Base-by-base conservation (phyloP, 306 rosid genomes). In the Crotalaria pallida region DNA sequence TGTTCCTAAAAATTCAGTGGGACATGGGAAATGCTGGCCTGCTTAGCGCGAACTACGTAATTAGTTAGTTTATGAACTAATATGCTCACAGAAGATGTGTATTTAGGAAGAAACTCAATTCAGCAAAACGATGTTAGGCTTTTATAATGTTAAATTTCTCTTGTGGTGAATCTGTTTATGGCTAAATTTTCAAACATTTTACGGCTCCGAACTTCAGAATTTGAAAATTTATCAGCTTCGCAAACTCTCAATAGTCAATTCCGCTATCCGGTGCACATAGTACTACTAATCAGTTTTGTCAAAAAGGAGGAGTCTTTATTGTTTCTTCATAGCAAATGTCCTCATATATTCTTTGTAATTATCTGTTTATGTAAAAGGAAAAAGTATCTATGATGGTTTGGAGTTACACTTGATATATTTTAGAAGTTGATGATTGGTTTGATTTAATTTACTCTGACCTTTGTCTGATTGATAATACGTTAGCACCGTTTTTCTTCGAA, bases 361-460 rank as follows among this genome's bases (percentile, higher is more conserved):
- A n/a, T n/a, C n/a, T 63, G 16, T 29, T 29, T 76, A 19, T 47
- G 33, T 12, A 15, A 38, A 48, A 8, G 26, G 48, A 24, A 16
- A 41, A 22, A 13, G 21, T 10, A 21, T 64, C 43, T 40, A 7
- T 34, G 53, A 41, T 19, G 29, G 16, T 65, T 40, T 48, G 45
- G 26, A 19, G 17, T 65, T 47, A 38, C 62, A 34, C 50, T 34
- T 41, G 7, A 1, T 29, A 61, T 58, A 33, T 58, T 40, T 40
- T 49, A 33, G 34, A 48, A 47, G 58, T 24, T 15, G 62, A 51
- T 45, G 52, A 67, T 67, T 51, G 73, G 36, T 49, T 60, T 67
- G 57, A 26, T 55, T 40, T 67, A 56, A 24, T 53, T 73, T 81
- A n/a, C 19, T 72, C 19, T 57, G 34, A 53, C 71, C 22, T 51